Evolutionary conservation across 352 stramenopile species (phyloP), one percentile per base, ranked within the genome.

Genomic region (Lagenidium sp.): DNA sequence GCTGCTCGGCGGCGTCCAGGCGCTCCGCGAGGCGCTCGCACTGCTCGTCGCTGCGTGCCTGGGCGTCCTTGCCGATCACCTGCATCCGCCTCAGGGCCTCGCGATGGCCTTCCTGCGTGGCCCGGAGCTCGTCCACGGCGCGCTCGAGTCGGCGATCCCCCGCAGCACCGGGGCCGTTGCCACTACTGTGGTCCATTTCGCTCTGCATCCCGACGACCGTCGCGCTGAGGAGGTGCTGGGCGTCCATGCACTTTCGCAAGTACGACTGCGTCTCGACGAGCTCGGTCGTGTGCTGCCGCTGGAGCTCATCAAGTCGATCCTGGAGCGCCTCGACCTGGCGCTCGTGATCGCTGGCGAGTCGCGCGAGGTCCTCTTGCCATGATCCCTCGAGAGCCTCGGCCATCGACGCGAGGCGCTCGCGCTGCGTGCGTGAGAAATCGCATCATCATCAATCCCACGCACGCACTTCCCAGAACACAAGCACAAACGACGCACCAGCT

Each of bases 151-250:
- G 28, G 15, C 8, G 8, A 15, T 32, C 28, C 15, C 28, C 28
- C 8, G 15, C 15, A 15, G 28, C 28, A 15, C 8, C 28, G n/a
- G n/a, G n/a, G n/a, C n/a, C n/a, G n/a, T n/a, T n/a, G n/a, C n/a
- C n/a, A n/a, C n/a, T n/a, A n/a, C n/a, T n/a, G 28, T 70, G 53
- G 19, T 83, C 70, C 11, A 81, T 36, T 12, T 83, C 73, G 5
- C 44, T 56, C 53, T 83, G 69, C 18, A 85, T 42, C 34, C 63
- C 58, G 13, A 85, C 69, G 6, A 85, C 55, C 0, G 65, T 82
- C 15, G 56, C 50, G 43, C 73, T 82, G 19, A 85, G 40, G 31
- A 83, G 44, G 24, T 85, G 69, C 34, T 85, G 69, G 19, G 65
- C 72, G 20, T 85, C 69, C 1, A 80, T 52, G 28, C 60, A 79